Evolutionary conservation across 345 rosid species (phyloP).

Genomic region (Pugionium dolabratum): DNA sequence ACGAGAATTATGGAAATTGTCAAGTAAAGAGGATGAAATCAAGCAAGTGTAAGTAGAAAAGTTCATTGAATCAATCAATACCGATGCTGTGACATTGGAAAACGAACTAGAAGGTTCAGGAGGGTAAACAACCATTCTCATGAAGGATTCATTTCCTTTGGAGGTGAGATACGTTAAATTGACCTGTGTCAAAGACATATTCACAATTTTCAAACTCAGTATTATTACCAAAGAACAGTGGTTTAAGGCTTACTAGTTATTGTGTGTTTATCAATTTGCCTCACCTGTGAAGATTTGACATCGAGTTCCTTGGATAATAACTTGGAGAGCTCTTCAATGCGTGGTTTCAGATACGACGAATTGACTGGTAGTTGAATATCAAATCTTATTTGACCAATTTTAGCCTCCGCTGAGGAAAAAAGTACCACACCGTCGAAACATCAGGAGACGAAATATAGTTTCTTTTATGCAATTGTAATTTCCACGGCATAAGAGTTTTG

Average conservation of each 20-base stretch:
- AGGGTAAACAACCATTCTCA: slow-evolving; percentile 64
- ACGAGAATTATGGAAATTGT: neutral
- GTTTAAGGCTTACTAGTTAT: slow-evolving; percentile 20
- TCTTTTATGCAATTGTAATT: neutral
- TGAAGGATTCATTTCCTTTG: slow-evolving; percentile 57
- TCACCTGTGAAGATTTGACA: slow-evolving; percentile 66
- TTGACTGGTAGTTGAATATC: slow-evolving; percentile 56
- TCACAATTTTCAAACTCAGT: neutral
- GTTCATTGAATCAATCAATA: slow-evolving; percentile 30
- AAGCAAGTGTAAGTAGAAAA: neutral
- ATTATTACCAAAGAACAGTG: slow-evolving; percentile 11
- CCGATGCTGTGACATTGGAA: slow-evolving; percentile 66
- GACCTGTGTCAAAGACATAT: slow-evolving; percentile 50
- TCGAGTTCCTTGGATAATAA: slow-evolving; percentile 57
- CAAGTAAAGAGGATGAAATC: neutral
- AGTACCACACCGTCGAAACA: neutral
- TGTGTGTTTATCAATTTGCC: slow-evolving; percentile 13
- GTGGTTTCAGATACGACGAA: slow-evolving; percentile 60
- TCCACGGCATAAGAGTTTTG: neutral
- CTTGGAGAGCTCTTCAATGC: slow-evolving; percentile 46
- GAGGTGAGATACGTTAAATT: slow-evolving; percentile 54
- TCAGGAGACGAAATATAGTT: neutral
- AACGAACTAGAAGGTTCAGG: slow-evolving; percentile 50
- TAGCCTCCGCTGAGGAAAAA: slow-evolving; percentile 43
- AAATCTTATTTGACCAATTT: slow-evolving; percentile 64